Evolutionary conservation across 768 basidiomycete species (phyloP).

Genomic region (Sistotremastrum suecicum): DNA sequence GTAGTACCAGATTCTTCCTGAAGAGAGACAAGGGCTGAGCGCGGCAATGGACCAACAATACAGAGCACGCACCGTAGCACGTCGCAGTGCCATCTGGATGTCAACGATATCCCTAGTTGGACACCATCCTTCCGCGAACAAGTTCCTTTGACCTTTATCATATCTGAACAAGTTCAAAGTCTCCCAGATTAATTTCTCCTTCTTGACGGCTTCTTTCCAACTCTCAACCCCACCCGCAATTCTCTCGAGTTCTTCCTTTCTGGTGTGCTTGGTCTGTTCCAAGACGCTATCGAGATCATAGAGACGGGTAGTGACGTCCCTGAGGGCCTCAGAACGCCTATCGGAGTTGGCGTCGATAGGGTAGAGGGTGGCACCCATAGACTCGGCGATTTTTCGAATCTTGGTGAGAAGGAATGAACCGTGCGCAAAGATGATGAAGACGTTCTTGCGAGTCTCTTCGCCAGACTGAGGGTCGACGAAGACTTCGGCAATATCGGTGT

Average conservation of each 20-base stretch:
- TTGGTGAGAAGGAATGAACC: constrained; percentile 85
- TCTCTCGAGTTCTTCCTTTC: constrained; percentile 68
- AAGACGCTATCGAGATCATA: constrained; percentile 85
- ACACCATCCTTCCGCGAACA: constrained; percentile 96
- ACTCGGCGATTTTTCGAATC: constrained; percentile 96
- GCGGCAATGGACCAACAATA: background rate
- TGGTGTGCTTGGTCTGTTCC: constrained; percentile 75
- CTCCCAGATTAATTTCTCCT: constrained; percentile 95
- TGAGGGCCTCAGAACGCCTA: constrained; percentile 80
- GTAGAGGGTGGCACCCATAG: constrained; percentile 96
- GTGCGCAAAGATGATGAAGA: constrained; percentile 99
- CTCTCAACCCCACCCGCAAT: constrained; percentile 74
- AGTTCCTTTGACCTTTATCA: constrained; percentile 83
- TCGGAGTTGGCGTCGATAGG: constrained; percentile 92
- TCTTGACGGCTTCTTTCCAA: constrained; percentile 89
- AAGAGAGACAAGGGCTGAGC: background rate
- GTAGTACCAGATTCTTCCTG: constrained; percentile 85
- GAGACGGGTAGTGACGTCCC: constrained; percentile 75
- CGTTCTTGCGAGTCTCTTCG: constrained; percentile 85
- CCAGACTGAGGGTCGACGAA: constrained; percentile 81
- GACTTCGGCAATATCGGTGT: constrained; percentile 85
- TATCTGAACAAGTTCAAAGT: constrained; percentile 93
- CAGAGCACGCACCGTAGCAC: constrained; percentile 52
- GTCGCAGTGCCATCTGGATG: constrained; percentile 78
- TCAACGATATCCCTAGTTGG: constrained; percentile 79